Evolutionary conservation across 2,329 filamentous ascomycete species (phyloP).

Genomic region (Macrophomina phaseolina): DNA sequence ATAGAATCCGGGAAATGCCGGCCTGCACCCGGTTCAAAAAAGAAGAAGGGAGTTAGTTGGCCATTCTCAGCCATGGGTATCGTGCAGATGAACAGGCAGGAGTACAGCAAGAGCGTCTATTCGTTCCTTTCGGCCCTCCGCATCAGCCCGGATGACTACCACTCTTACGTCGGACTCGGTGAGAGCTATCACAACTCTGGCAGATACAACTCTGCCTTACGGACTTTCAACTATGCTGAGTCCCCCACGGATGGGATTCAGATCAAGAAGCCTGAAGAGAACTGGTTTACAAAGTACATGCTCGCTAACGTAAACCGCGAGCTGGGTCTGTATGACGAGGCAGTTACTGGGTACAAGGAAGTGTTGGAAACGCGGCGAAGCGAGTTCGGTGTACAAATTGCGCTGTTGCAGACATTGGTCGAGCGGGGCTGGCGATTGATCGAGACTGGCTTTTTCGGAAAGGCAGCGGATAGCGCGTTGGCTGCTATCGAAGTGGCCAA

Average conservation of each 20-base stretch:
- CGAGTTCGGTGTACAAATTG: conserved; percentile 87
- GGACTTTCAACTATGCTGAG: conserved; percentile 86
- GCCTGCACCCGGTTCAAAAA: conserved; percentile 82
- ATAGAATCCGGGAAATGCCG: conserved; percentile 94
- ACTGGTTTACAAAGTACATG: conserved; percentile 97
- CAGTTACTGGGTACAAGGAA: conserved; percentile 75
- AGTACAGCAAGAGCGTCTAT: conserved; percentile 85
- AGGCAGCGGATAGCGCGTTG: conserved; percentile 72
- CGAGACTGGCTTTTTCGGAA: conserved; percentile 85
- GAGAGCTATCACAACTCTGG: conserved; percentile 97
- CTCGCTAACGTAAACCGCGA: conserved; percentile 93
- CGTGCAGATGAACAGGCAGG: conserved; percentile 91
- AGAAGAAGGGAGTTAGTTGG: conserved; percentile 94
- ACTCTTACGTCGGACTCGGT: conserved; percentile 95
- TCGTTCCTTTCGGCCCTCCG: conserved; percentile 90
- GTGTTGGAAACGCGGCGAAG: conserved; percentile 71
- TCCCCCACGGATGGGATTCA: conserved; percentile 68
- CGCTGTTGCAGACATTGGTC: conserved; percentile 84
- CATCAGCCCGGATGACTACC: conserved; percentile 84
- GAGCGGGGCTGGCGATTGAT: conserved; percentile 80
- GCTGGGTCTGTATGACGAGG: conserved; percentile 85
- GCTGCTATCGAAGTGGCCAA: conserved; percentile 72
- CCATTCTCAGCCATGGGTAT: conserved; percentile 92
- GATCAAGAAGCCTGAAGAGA: conserved; percentile 67
- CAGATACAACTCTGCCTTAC: conserved; percentile 89